Percentiles rank a stretch among this genome's conserved stretches.
Conservation (phyloP, 2,329 filamentous ascomycete genomes). For the Diaporthe sp. region DNA sequence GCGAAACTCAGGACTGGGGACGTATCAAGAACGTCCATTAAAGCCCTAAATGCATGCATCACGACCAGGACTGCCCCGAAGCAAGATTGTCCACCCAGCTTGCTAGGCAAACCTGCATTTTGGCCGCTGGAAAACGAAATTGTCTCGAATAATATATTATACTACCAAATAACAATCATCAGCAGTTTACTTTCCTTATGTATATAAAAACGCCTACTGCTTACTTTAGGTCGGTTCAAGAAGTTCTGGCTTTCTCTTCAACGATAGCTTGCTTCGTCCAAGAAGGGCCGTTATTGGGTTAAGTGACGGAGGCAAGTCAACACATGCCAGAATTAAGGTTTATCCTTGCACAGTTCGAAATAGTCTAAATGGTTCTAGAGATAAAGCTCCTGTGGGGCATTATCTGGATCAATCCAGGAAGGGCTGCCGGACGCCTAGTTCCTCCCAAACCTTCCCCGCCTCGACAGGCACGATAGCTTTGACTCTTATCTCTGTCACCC, state of each 20-base stretch:
- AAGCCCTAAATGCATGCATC: not conserved
- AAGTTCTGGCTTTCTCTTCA: no score
- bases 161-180: no score
- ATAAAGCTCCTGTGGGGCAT: slow-evolving; percentile 26
- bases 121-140: not conserved
- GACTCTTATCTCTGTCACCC: not conserved
- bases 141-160: no score
- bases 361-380: not conserved
- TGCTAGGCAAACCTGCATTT: no score
- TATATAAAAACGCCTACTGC: no score
- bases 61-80: not conserved
- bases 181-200: no score
- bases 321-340: no score
- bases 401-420: not conserved
- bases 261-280: no score
- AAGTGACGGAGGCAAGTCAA: no score
- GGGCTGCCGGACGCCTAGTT: not conserved
- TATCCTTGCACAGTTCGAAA: no score
- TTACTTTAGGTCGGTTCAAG: no score
- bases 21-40: not conserved
- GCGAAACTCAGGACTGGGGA: not conserved
- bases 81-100: not conserved
- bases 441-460: not conserved
- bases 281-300: no score
- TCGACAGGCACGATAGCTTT: not conserved